Evolutionary conservation across 1,139 yeast genomes (phyloP).

Genomic region (Yamadazyma oceani): DNA sequence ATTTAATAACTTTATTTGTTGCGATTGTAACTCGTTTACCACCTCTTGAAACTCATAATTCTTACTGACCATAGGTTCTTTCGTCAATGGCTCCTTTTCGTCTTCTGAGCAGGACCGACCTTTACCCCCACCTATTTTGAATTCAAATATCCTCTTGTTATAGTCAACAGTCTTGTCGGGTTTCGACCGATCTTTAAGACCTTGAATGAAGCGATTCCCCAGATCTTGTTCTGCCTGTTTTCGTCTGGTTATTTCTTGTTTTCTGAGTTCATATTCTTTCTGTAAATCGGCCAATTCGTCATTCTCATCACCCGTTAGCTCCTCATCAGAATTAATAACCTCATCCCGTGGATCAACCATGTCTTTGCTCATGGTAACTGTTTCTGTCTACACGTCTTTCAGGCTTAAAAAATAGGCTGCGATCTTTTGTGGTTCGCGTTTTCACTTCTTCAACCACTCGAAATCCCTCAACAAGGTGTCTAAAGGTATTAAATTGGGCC

Average conservation of each 20-base stretch:
- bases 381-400: constrained; percentile 9
- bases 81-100: constrained; percentile 22
- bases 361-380: neutral
- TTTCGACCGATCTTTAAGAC: constrained; percentile 7
- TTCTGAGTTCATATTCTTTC: constrained; percentile 29
- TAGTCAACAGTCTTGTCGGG: constrained; percentile 18
- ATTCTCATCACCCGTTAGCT: constrained; percentile 28
- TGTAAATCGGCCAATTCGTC: constrained; percentile 29
- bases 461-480: no score
- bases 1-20: constrained; percentile 48
- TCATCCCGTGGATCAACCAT: constrained; percentile 23
- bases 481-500: no score
- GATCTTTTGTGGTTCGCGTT: neutral
- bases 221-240: constrained; percentile 12
- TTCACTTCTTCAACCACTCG: no score
- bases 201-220: constrained; percentile 13
- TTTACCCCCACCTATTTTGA: constrained; percentile 10
- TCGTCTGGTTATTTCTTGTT: constrained; percentile 19
- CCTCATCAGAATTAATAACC: constrained; percentile 20
- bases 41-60: constrained; percentile 4
- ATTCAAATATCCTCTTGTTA: constrained; percentile 23
- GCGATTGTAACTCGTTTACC: constrained; percentile 25
- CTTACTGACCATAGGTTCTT: constrained; percentile 8
- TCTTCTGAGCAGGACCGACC: constrained; percentile 7
- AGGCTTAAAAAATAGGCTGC: constrained; percentile 3